These are phyloP conservation scores for Amaranthus palmeri DNA, from an alignment of 148 eudicot species.

Conservation along the genomic window DNA sequence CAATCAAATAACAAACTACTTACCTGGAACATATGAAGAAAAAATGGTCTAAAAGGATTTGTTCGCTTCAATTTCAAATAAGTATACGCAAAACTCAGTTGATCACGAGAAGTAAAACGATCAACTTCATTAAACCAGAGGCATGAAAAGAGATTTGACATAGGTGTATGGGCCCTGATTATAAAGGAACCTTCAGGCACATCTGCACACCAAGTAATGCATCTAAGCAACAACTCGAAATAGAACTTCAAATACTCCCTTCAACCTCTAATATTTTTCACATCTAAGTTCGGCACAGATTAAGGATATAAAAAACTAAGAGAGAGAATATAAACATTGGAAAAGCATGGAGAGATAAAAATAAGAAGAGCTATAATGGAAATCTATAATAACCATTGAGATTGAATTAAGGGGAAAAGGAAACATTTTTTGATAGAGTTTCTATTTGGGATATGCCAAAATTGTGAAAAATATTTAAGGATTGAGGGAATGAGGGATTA, in stretches of 20 bases:
- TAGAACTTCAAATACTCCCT: not conserved
- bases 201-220: slow-evolving; percentile 39
- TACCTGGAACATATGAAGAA: slow-evolving; percentile 80
- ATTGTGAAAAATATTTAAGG: not conserved
- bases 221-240: not conserved
- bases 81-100: slow-evolving; percentile 87
- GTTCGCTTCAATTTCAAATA: slow-evolving; percentile 70
- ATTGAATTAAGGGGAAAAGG: not conserved
- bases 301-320: not conserved
- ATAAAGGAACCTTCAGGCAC: slow-evolving; percentile 98
- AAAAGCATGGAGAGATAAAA: not conserved
- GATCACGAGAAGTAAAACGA: slow-evolving; percentile 90
- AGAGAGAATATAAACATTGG: not conserved
- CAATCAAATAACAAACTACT: slow-evolving; percentile 16
- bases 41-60: slow-evolving; percentile 59
- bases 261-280: not conserved
- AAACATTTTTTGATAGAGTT: not conserved
- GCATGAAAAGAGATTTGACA: slow-evolving; percentile 93
- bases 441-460: not conserved
- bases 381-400: slow-evolving; percentile 1
- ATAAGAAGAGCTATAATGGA: not conserved
- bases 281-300: not conserved
- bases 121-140: slow-evolving; percentile 98
- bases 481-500: not conserved
- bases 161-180: slow-evolving; percentile 84